Base-by-base conservation (phyloP, 1,284 basidiomycete species). In the Abortiporus biennis region DNA sequence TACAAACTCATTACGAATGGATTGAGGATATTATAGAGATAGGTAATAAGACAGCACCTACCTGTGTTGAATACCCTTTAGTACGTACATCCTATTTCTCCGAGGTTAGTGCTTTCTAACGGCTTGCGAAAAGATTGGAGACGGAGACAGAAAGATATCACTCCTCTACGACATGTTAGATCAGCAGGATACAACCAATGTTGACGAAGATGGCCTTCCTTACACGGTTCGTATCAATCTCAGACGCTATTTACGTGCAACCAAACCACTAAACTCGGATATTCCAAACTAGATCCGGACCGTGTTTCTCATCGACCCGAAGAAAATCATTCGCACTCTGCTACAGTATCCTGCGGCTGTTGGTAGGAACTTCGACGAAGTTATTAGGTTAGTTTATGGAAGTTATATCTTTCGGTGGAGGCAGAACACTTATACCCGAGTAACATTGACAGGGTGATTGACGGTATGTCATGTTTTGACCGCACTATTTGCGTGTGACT, bases 151-250 rank as follows among this genome's bases (percentile, higher is more conserved):
- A 61, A 84, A 81, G 63, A 76, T 97, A 44, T 85, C 92, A n/a
- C 80, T 76, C 33, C 64, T 88, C 48, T 94, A 93, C 61, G 92
- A 93, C 63, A 99, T 99, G 95, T 74, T 99, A 47, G 95, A 99
- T 64, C 76, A 87, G 52, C 86, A 94, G 62, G 92, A 95, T 64
- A 77, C 86, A 40, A 95, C 92, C 46, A 99, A 99, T 71, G 81
- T 88, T 44, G 96, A 99, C 65, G 74, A 74, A 41, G 95, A 95
- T 68, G 91, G 92, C 42, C 72, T 87, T 32, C 87, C 86, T 25
- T 84, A 88, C 66, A 90, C 86, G 23, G 86, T 84, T 51, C 40
- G 54, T 54, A 47, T 63, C 54, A 33, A 40, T 51, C 47, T 43
- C 36, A 24, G 32, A 39, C 40, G 56, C 54, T 47, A 54, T 63